Evolutionary conservation across 169 alveolate species (phyloP).

Genomic region (Toxoplasma gondii): DNA sequence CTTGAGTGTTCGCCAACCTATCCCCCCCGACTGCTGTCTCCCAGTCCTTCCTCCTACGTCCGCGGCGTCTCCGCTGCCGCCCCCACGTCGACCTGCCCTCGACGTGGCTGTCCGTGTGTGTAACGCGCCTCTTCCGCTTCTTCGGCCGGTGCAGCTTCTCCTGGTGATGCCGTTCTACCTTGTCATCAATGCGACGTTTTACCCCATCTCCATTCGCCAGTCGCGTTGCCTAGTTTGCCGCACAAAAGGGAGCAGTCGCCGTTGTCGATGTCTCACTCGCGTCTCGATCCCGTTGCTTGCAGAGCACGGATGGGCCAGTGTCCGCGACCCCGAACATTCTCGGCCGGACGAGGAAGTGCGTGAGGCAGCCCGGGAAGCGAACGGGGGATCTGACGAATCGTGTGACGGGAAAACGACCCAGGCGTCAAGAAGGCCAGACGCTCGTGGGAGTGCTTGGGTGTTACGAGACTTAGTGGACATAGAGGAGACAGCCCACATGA

Average conservation of each 20-base stretch:
- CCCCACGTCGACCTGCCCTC: not conserved
- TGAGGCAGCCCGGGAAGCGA: not conserved
- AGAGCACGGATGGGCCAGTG: not conserved
- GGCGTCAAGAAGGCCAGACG: not conserved
- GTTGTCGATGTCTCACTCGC: not conserved
- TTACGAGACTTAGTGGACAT: not conserved
- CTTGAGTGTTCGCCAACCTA: not conserved
- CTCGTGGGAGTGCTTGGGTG: slow-evolving; percentile 4
- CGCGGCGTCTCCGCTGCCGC: not conserved
- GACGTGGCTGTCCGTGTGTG: slow-evolving; percentile 9
- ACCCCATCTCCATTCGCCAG: slow-evolving; percentile 17
- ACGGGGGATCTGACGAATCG: not conserved
- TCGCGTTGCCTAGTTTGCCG: slow-evolving; percentile 11
- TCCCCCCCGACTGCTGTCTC: not conserved
- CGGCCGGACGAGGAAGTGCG: not conserved
- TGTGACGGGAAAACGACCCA: too few relatives aligned
- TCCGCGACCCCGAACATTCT: too few relatives aligned
- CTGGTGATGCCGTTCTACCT: slow-evolving; percentile 33
- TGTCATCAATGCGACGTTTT: not conserved
- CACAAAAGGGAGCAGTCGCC: slow-evolving; percentile 28
- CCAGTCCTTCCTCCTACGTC: slow-evolving; percentile 25
- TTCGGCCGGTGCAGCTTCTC: slow-evolving; percentile 36
- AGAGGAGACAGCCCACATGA: slow-evolving; percentile 1
- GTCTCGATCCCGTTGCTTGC: not conserved
- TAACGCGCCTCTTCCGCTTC: slow-evolving; percentile 29